These are phyloP conservation scores for Incumbomyces lentus DNA, from an alignment of 2,329 filamentous ascomycete species.

Conservation along the genomic window DNA sequence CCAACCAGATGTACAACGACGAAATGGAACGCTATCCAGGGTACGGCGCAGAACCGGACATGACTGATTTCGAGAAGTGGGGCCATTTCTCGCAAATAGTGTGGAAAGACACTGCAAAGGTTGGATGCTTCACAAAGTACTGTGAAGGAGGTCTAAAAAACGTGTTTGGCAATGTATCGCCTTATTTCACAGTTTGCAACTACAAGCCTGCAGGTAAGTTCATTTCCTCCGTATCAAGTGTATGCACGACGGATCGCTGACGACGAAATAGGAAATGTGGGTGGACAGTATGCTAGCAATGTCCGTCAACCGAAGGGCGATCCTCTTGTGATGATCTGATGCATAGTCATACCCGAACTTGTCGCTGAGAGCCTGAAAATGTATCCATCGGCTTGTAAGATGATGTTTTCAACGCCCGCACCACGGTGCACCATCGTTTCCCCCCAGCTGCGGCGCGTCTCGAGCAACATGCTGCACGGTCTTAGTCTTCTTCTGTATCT, in stretches of 20 bases:
- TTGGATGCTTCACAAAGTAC: conserved; percentile 51
- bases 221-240: no score
- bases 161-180: conserved; percentile 31
- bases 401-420: no score
- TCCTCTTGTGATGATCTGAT: conserved; percentile 23
- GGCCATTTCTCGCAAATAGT: conserved; percentile 70
- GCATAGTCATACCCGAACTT: no score
- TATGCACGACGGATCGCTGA: no score
- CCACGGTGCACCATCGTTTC: no score
- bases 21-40: conserved; percentile 52
- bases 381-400: no score
- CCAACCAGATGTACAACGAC: conserved; percentile 79
- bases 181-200: conserved; percentile 83
- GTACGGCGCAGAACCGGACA: conserved; percentile 55
- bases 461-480: no score
- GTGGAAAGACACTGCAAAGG: conserved; percentile 51
- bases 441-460: no score
- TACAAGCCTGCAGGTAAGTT: conserved; percentile 62
- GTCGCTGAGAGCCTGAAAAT: no score
- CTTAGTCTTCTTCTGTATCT: no score
- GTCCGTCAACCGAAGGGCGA: conserved; percentile 35
- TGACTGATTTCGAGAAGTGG: conserved; percentile 53
- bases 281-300: conserved; percentile 43
- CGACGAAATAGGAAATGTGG: conserved; percentile 35
- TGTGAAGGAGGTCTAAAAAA: conserved; percentile 35